A percentile compares a stretch with the other conserved stretches of the same genome.
Conservation (phyloP, 257 asterid genomes). For the Capsicum rhomboideum region DNA sequence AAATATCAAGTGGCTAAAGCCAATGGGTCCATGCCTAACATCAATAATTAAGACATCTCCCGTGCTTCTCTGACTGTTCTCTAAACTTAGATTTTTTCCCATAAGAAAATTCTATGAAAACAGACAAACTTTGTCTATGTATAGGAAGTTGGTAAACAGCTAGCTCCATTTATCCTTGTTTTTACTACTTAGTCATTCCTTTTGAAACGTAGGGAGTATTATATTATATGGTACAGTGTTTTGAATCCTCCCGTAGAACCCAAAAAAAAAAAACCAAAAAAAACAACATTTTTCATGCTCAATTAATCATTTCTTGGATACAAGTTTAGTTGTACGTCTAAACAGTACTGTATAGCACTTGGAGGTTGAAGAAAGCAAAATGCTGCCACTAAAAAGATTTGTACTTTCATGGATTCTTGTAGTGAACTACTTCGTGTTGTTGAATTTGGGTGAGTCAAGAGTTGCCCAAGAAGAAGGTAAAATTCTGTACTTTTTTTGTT, state of each 20-base stretch:
- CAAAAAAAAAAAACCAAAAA: not conserved
- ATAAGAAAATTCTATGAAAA: not conserved
- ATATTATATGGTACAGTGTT: not conserved
- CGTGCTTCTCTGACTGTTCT: not conserved
- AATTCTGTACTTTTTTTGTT: not conserved
- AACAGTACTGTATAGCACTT: not conserved
- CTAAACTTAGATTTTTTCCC: not conserved
- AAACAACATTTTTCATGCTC: not conserved
- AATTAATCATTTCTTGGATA: not conserved
- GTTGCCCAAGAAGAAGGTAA: slow-evolving; percentile 11
- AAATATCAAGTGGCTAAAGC: not conserved
- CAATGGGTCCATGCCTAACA: not conserved
- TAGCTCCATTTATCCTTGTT: not conserved
- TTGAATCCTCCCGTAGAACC: not conserved
- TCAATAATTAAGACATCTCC: not conserved
- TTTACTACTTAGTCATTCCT: too few relatives aligned
- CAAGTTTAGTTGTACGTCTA: not conserved
- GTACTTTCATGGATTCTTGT: slow-evolving; percentile 3
- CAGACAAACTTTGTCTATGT: not conserved
- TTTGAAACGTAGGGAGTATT: too few relatives aligned
- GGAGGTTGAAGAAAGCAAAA: not conserved
- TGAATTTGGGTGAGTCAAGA: not conserved
- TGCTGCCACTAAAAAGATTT: not conserved
- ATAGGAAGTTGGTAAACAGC: not conserved
- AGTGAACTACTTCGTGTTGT: not conserved